phyloP scores from a whole-genome alignment of 768 basidiomycete species.

The Suillus spraguei region DNA sequence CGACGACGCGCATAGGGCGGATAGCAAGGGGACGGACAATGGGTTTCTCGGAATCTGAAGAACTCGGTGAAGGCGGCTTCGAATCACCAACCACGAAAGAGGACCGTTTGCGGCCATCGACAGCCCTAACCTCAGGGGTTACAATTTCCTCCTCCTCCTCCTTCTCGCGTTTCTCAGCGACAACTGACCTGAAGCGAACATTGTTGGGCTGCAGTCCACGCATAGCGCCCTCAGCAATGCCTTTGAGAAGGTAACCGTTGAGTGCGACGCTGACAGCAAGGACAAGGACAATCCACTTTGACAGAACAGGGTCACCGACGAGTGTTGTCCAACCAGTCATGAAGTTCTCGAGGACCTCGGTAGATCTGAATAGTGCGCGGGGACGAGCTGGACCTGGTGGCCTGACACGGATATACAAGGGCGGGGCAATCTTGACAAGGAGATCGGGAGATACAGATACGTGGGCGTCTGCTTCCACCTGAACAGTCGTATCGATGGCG shows the following conservation, averaged over 20 bases:
- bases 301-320: constrained; percentile 91
- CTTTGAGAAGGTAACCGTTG: constrained; percentile 93
- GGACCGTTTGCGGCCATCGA: constrained; percentile 20
- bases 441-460: constrained; percentile 39
- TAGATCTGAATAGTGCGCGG: constrained; percentile 37
- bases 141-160: constrained; percentile 26
- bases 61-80: constrained; percentile 4
- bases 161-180: constrained; percentile 23
- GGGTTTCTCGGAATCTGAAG: constrained; percentile 21
- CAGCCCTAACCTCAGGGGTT: constrained; percentile 16
- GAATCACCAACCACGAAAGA: constrained; percentile 29
- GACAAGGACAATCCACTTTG: constrained; percentile 92
- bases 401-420: constrained; percentile 55
- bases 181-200: constrained; percentile 32
- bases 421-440: constrained; percentile 63
- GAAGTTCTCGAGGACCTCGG: constrained; percentile 76
- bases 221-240: constrained; percentile 63
- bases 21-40: constrained; percentile 16
- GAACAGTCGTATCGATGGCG: constrained; percentile 23
- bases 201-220: constrained; percentile 32
- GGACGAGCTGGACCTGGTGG: constrained; percentile 35
- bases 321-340: constrained; percentile 89
- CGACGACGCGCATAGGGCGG: constrained; percentile 10
- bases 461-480: constrained; percentile 10
- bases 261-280: constrained; percentile 85